Evolutionary conservation across 441 rosid species (phyloP), one percentile per base, ranked within the genome.

Genomic region (Euphorbia celastroides): DNA sequence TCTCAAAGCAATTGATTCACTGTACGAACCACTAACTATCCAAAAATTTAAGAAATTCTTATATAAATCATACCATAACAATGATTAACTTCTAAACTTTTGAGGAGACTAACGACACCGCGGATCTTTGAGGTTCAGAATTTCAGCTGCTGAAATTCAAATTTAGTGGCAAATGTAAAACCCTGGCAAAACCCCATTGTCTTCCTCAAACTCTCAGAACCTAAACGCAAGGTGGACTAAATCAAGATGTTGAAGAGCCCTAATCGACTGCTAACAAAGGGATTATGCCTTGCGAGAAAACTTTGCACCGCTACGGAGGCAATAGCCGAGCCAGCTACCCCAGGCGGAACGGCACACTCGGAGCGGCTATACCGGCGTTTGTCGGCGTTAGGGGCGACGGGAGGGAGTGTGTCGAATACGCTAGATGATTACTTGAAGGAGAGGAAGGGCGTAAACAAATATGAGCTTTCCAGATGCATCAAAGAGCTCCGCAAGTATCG

Each of bases 381-480:
- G 5, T 89, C 94, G 46, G 79, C 71, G 46, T 70, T 90, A 54
- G 74, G 62, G 26, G 75, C 74, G 31, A 78, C 73, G 1, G 94
- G 87, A 50, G 88, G 83, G 17, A 80, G 78, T 66, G 96, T 86
- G 62, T 48, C 83, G 42, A 67, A 71, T 74, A 72, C 87, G 63
- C 75, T 93, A 65, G 81, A 88, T 71, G 87, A 84, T 52, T 82
- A 77, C 66, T 34, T 79, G 52, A 76, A 80, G 93, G 93, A 90
- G 26, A 96, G 93, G 2, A 75, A 70, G 14, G 9, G 64, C 17
- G 26, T 85, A 59, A 69, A 62, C 26, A 90, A 85, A 70, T 22
- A 13, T 32, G 85, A 79, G 38, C 90, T 90, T 22, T 48, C 55
- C 64, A 70, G 77, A 16, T 83, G 83, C 77, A 65, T 84, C 64